These are phyloP conservation scores for Schizosaccharomyces japonicus DNA, from an alignment of 805 yeast genomes.

Conservation along the genomic window DNA sequence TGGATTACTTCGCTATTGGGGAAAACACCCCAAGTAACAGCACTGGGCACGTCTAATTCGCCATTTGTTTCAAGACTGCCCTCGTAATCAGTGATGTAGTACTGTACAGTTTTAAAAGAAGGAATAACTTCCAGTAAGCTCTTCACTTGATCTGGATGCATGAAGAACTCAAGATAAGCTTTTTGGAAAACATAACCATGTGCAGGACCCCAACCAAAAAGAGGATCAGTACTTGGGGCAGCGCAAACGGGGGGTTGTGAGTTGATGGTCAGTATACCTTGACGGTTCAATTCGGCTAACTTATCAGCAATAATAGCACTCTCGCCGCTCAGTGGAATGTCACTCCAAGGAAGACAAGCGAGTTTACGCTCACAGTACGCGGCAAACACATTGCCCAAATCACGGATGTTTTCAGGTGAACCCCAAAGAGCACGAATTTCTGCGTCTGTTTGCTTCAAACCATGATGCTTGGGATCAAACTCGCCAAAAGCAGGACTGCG, in stretches of 20 bases:
- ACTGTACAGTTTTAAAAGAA: constrained; percentile 34
- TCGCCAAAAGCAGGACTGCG: constrained; percentile 93
- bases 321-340: constrained; percentile 65
- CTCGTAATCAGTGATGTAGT: constrained; percentile 43
- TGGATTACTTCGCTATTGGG: constrained; percentile 87
- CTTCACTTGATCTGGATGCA: constrained; percentile 32
- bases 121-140: constrained; percentile 26
- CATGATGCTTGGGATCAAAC: constrained; percentile 55
- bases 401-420: constrained; percentile 34
- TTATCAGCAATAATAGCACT: constrained; percentile 35
- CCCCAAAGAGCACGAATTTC: constrained; percentile 76
- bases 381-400: constrained; percentile 37
- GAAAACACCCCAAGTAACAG: constrained; percentile 96
- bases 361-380: constrained; percentile 45
- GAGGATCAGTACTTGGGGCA: constrained; percentile 37
- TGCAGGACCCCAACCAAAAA: constrained; percentile 86
- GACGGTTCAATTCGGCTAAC: constrained; percentile 37
- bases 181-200: constrained; percentile 87
- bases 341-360: constrained; percentile 78
- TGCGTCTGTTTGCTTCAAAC: constrained; percentile 41
- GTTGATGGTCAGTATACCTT: constrained; percentile 60
- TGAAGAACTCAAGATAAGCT: constrained; percentile 68
- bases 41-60: constrained; percentile 55
- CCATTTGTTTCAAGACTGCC: constrained; percentile 44
- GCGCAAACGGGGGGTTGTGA: constrained; percentile 90